These are phyloP conservation scores for Angomonas deanei DNA, from an alignment of 208 protist genomes.

Conservation along the genomic window DNA sequence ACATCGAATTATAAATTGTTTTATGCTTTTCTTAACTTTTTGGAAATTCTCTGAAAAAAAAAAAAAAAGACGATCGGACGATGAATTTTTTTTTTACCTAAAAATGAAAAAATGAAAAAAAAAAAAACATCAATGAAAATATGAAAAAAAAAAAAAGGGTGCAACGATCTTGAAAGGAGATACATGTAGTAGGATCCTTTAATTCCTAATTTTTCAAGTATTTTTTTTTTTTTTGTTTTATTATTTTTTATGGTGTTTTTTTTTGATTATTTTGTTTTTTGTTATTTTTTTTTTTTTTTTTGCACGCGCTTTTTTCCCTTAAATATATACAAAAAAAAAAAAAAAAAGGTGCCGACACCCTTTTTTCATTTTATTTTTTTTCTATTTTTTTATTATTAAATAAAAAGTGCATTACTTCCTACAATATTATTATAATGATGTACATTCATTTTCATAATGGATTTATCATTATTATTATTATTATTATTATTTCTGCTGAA, in stretches of 20 bases:
- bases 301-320: not conserved
- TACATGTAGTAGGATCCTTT: too few relatives aligned
- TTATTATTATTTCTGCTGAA: too few relatives aligned
- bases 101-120: not conserved
- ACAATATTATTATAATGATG: not conserved
- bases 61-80: slow-evolving; percentile 1
- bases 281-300: slow-evolving; percentile 1
- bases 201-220: too few relatives aligned
- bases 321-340: slow-evolving; percentile 1
- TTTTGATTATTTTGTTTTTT: too few relatives aligned
- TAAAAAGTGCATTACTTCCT: not conserved
- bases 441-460: not conserved
- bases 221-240: too few relatives aligned
- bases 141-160: not conserved
- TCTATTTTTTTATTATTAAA: not conserved
- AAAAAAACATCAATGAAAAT: slow-evolving; percentile 3
- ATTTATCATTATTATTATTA: slow-evolving; percentile 4
- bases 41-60: slow-evolving; percentile 9
- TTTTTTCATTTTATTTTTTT: not conserved
- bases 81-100: not conserved
- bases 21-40: too few relatives aligned
- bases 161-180: too few relatives aligned
- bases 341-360: not conserved
- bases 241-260: too few relatives aligned
- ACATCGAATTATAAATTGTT: not conserved